Evolutionary conservation across 352 stramenopile genomes (phyloP).

Genomic region (Phytophthora uliginosa): DNA sequence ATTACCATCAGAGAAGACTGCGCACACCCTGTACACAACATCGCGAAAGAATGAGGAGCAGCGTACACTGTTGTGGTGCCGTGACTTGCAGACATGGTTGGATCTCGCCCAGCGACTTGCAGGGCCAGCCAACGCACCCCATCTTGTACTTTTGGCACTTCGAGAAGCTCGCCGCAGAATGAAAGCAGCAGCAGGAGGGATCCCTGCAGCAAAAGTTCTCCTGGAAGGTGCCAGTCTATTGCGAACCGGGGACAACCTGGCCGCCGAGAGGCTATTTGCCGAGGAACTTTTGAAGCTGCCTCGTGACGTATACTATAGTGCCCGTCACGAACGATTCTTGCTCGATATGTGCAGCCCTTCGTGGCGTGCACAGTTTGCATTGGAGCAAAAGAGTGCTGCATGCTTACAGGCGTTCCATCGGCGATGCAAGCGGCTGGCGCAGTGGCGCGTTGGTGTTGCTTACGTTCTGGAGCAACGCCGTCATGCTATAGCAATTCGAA

Average conservation of each 20-base stretch:
- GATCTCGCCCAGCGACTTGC: conserved; percentile 62
- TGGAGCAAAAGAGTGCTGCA: conserved; percentile 47
- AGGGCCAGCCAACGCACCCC: conserved; percentile 51
- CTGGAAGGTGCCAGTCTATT: conserved; percentile 52
- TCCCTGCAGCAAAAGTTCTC: conserved; percentile 45
- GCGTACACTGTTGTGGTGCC: conserved; percentile 64
- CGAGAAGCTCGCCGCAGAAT: conserved; percentile 32
- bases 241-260: conserved; percentile 43
- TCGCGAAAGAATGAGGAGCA: conserved; percentile 76
- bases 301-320: conserved; percentile 51
- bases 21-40: conserved; percentile 65
- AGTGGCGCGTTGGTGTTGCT: conserved; percentile 30
- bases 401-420: conserved; percentile 45
- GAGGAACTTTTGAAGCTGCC: conserved; percentile 44
- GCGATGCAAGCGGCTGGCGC: conserved; percentile 16
- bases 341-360: conserved; percentile 44
- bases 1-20: conserved; percentile 60
- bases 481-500: conserved; percentile 36
- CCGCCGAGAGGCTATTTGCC: conserved; percentile 40
- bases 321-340: conserved; percentile 57
- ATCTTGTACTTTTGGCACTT: conserved; percentile 46
- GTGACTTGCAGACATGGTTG: conserved; percentile 66
- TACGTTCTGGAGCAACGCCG: conserved; percentile 44
- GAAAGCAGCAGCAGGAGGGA: neutral
- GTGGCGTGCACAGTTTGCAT: conserved; percentile 55